phyloP scores from a whole-genome alignment of 208 protist species.

The Leishmania martiniquensis region DNA sequence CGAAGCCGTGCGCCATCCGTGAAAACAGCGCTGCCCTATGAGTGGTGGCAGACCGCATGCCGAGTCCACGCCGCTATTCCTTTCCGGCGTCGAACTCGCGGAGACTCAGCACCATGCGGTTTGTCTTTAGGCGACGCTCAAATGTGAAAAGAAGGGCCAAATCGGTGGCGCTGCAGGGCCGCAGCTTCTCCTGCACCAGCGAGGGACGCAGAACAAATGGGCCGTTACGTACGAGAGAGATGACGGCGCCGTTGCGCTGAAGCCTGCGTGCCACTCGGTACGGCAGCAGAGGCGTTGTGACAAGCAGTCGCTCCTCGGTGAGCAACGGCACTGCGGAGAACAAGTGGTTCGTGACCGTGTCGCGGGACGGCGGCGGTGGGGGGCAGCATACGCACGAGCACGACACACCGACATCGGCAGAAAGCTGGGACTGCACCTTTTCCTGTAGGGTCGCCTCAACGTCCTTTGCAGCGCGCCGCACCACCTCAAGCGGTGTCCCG shows the following conservation, averaged over 20 bases:
- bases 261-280: slow-evolving; percentile 62
- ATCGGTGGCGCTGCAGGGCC: slow-evolving; percentile 55
- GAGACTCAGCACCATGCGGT: slow-evolving; percentile 80
- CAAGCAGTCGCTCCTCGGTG: slow-evolving; percentile 49
- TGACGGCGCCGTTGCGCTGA: slow-evolving; percentile 50
- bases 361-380: slow-evolving; percentile 10
- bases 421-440: slow-evolving; percentile 43
- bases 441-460: slow-evolving; percentile 35
- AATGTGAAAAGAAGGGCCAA: slow-evolving; percentile 86
- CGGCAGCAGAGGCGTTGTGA: slow-evolving; percentile 77
- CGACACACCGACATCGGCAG: slow-evolving; percentile 43
- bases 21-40: not conserved
- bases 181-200: slow-evolving; percentile 42
- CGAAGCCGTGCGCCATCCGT: no score
- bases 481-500: slow-evolving; percentile 59
- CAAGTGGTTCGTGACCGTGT: slow-evolving; percentile 22
- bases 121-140: slow-evolving; percentile 81
- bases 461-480: slow-evolving; percentile 37
- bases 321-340: slow-evolving; percentile 20
- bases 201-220: slow-evolving; percentile 63
- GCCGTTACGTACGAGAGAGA: slow-evolving; percentile 69
- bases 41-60: no score
- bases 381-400: slow-evolving; percentile 50
- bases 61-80: not conserved
- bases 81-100: slow-evolving; percentile 59